Evolutionary conservation across 306 rosid genomes (phyloP), one percentile per base, ranked within the genome.

Genomic region (Luffa acutangula): DNA sequence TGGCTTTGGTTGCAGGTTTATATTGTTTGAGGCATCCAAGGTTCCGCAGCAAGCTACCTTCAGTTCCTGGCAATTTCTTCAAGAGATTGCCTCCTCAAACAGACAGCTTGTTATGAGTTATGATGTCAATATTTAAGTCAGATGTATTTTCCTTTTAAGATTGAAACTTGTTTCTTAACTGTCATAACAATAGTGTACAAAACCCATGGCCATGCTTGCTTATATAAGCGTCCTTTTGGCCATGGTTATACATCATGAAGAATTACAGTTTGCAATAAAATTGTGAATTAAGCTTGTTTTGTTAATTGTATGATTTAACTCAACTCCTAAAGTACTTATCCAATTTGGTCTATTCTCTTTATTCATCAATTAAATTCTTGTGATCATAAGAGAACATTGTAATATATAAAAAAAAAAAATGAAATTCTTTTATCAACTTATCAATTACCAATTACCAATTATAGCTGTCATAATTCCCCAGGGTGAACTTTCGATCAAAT

Each of bases 31-130:
- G 99, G 70, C 97, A 93, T 79, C 99, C 99, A 0, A 90, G 78
- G 88, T 93, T 95, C 25, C 89, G 97, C 3, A 91, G 94, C 89
- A 95, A 90, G 85, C 78, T 88, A 53, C 97, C 99, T 74, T 89
- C 96, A 17, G 91, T 87, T 0, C 99, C 99, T 4, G 82, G 88
- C 89, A 95, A 93, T 51, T 95, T 93, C 91, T 95, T 96, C 92
- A 90, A 89, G 85, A 85, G 99, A 81, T 82, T 96, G 62, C 87
- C 99, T 0, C 96, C 98, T 54, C 83, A 74, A 39, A 89, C 96
- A 46, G 99, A 96, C 67, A 89, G 94, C 79, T 84, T 96, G 77
- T 80, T 96, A 31, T 95, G 84, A 90, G 14, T 52, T 52, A 64
- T 42, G 15, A 10, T 0, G 37, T 6, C 46, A 17, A 7, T 1